Evolutionary conservation across 768 basidiomycete species (phyloP).

Genomic region (Pleurotus tuber-regium): DNA sequence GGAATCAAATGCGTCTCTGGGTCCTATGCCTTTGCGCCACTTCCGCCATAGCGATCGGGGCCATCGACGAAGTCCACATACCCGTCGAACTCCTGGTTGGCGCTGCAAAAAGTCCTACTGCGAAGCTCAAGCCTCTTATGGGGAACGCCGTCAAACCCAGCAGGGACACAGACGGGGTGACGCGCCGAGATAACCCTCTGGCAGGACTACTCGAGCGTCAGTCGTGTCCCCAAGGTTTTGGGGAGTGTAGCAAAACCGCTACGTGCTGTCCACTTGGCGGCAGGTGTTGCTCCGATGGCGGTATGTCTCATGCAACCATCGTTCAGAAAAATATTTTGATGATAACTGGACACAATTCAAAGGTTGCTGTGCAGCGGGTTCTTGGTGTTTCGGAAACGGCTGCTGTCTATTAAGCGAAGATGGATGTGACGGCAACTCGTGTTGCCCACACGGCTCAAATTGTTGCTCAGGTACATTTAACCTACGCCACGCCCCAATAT

Average conservation of each 20-base stretch:
- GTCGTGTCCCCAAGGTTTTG: not conserved
- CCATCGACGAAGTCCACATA: not conserved
- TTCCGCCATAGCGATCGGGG: not conserved
- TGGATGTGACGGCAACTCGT: not conserved
- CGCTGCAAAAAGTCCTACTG: too few species aligned
- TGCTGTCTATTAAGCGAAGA: not conserved
- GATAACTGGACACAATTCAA: not conserved
- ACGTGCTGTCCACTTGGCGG: not conserved
- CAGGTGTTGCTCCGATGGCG: not conserved
- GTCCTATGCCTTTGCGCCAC: not conserved
- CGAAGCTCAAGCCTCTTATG: too few species aligned
- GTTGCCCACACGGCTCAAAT: not conserved
- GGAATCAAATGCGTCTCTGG: slow-evolving; percentile 7
- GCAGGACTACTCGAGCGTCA: not conserved
- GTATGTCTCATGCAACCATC: not conserved
- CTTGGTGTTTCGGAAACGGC: not conserved
- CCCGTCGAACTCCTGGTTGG: not conserved
- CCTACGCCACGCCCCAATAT: too few species aligned
- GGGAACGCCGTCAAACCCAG: too few species aligned
- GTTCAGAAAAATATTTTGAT: not conserved
- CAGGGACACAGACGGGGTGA: too few species aligned
- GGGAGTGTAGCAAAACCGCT: not conserved
- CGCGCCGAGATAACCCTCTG: not conserved
- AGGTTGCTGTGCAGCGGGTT: not conserved
- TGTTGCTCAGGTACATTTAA: not conserved